Evolutionary conservation across 2,329 filamentous ascomycete genomes (phyloP), one percentile per base, ranked within the genome.

Genomic region (Aspergillus brasiliensis): DNA sequence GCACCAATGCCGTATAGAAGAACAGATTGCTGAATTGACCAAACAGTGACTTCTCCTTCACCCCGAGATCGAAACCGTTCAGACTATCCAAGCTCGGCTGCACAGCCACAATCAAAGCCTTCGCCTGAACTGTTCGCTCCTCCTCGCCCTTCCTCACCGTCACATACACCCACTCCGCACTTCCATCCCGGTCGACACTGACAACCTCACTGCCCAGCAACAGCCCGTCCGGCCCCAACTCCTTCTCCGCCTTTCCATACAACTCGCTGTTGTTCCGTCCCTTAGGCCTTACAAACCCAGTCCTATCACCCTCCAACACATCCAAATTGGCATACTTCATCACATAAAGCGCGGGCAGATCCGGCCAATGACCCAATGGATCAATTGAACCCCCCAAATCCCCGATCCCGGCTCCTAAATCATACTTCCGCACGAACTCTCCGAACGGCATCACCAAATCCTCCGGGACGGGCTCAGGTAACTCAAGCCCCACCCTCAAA

Each of bases 31-130:
- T 19, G 28, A 62, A 75, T 59, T 75, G 71, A 56, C 58, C 52
- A 60, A 80, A 77, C 23, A 78, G 63, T 3, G 25, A 37, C 3
- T 28, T 31, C 59, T 80, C 76, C 8, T 52, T 51, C 0, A 56
- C 37, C 55, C 71, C 69, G 3, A 79, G 64, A 57, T 73, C 69
- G 37, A 78, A 75, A 3, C 19, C 42, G 8, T 37, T 17, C 31
- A 78, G 63, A 57, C 75, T 75, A 10, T 71, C 65, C 5, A 73
- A 56, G 10, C 66, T 74, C 0, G 77, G 77, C 34, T 76, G 71
- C 17, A 75, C 70, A 2, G 76, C 69, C 27, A 79, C 58, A 3
- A 80, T 67, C 5, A 79, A 63, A 28, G 71, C 71, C 58, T 73
- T 73, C 15, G 76, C 77, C n/a, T 62, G 61, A 64, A 80, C 70